Percentiles rank a stretch among this genome's conserved stretches.
Evolutionary conservation across 2,329 filamentous ascomycete species (phyloP).

Genomic region (Tolypocladium inflatum): DNA sequence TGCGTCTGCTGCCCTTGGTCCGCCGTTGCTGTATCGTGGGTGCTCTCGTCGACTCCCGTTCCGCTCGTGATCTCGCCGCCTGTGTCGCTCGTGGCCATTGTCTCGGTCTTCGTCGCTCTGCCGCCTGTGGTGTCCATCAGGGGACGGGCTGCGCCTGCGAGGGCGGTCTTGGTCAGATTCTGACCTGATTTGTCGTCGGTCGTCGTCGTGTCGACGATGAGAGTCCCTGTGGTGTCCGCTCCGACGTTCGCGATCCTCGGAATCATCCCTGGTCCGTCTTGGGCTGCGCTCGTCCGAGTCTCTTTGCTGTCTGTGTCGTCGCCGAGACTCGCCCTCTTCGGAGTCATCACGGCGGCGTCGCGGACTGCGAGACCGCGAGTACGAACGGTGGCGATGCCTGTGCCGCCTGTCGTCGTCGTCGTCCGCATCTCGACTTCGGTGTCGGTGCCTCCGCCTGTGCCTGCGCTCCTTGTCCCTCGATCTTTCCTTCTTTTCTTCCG

Average conservation of each 20-base stretch:
- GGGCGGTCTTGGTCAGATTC: constrained; percentile 7
- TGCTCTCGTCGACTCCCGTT: not conserved
- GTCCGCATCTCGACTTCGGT: constrained; percentile 1
- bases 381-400: constrained; percentile 29
- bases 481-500: constrained; percentile 34
- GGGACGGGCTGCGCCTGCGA: not conserved
- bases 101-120: not conserved
- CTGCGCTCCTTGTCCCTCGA: constrained; percentile 18
- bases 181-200: constrained; percentile 11
- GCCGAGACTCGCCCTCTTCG: constrained; percentile 7
- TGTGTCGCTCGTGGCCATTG: not conserved
- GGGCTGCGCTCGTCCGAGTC: constrained; percentile 14
- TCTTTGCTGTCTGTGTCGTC: constrained; percentile 11
- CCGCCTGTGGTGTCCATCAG: not conserved
- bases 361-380: constrained; percentile 36
- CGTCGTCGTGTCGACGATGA: constrained; percentile 16
- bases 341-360: constrained; percentile 16
- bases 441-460: constrained; percentile 32
- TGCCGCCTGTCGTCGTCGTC: constrained; percentile 4
- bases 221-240: constrained; percentile 7
- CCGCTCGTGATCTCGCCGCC: not conserved
- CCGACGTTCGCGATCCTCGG: constrained; percentile 10
- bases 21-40: constrained; percentile 4
- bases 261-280: constrained; percentile 8
- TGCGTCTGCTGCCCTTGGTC: constrained; percentile 2